Evolutionary conservation across 164 flowering plant species (phyloP), one percentile per base, ranked within the genome.

Genomic region (Pachysandra terminalis): DNA sequence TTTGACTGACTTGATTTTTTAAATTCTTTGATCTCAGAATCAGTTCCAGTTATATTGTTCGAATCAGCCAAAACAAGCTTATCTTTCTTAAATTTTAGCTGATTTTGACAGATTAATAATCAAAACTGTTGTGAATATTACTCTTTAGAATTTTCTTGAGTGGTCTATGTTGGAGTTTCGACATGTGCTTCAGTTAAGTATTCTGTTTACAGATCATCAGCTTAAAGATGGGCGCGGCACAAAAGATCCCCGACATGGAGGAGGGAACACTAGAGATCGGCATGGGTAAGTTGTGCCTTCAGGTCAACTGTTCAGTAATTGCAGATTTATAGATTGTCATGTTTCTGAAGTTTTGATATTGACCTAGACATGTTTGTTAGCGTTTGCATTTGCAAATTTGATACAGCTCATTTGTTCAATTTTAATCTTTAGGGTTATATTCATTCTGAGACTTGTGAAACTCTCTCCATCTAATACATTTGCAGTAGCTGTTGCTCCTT

Each of bases 221-320:
- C 48, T 70, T 65, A 35, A 64, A 58, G 53, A 83, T 83, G 84
- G 84, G 79, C 12, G 67, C 26, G 61, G 76, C 57, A 10, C 57
- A 66, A 59, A 78, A 83, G 70, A 71, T 52, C 52, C 5, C 35
- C 21, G 83, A 78, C 55, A 71, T 71, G 77, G 87, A 81, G 62
- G 87, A 80, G 66, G 87, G 81, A 52, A 66, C 72, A 0, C 68
- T 81, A 53, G 83, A 80, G 80, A 57, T 84, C 45, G 87, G 85
- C 67, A 84, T 84, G 85, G 87, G 87, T 81, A 70, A 63, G 78
- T 63, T 56, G 49, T 19, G 14, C 63, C 22, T 24, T 57, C 23
- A 19, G 41, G 19, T 59, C 22, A 59, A 59, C 13, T 21, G 1
- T 19, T 16, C 41, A 28, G 25, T 19, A 28, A 19, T 16, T 19